Evolutionary conservation across 805 yeast species (phyloP), one percentile per base, ranked within the genome.

Genomic region (Yamadazyma nakazawae): DNA sequence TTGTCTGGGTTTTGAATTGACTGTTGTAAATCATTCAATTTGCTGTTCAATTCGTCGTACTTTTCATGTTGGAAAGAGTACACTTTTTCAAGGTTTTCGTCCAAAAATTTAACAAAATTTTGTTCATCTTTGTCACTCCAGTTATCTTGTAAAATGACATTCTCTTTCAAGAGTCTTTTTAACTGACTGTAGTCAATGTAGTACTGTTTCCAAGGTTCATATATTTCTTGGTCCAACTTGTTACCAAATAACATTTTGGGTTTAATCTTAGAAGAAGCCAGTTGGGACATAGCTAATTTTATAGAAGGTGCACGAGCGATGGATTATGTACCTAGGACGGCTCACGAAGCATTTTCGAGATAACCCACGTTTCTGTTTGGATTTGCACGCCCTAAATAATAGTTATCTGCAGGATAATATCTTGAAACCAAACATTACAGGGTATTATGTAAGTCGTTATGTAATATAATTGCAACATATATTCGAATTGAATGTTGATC

Each of bases 141-240:
- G 13, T 62, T 67, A 49, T 66, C 61, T 43, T 69, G 68, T 32
- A 64, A 54, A 36, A 77, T 70, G 13, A 82, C 79, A 42, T 80
- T 82, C 60, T 87, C 95, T 62, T 85, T 86, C 57, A 87, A 66
- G 28, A 84, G 67, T 55, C 77, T 80, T 65, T 86, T 86, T 60
- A 87, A 67, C 34, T 67, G 67, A 54, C 78, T 86, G 61, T 87
- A 87, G 59, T 79, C 71, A 49, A 87, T 75, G 61, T 86, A 87
- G 59, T 81, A 75, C 28, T 76, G 78, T 63, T 80, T 85, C 99
- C 99, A 92, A 1, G 97, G 96, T 39, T 82, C 81, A 66, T 86
- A 89, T 31, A 81, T 80, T 63, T 91, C 97, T 54, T 80, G 82
- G 45, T 84, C 84, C 46, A 92, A 74, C 61, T 87, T 88, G 42